Base-by-base conservation (phyloP, 1,139 yeast species). In the Debaryomycetaceae sp. region DNA sequence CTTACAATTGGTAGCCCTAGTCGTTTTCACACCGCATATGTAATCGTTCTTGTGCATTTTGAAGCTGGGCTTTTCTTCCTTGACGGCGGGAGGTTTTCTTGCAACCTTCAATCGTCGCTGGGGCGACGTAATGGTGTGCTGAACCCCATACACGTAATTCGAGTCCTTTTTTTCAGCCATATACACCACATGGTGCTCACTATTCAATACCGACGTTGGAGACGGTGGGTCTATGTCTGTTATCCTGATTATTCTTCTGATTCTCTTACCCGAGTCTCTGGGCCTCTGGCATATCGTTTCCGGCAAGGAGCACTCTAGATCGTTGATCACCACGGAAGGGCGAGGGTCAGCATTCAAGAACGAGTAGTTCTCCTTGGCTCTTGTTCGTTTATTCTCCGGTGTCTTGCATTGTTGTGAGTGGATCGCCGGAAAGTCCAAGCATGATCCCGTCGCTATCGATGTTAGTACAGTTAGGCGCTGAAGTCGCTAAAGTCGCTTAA, bases 1-100 rank as follows among this genome's bases (percentile, higher is more conserved):
- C 35, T 46, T 39, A 38, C 62, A 58, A 8, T 41, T 41, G 11
- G 47, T 40, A 8, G 39, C 34, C 34, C 52, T 46, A 23, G 42
- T 40, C 3, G 50, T 45, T 3, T 24, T 33, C 2, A 57, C 62
- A 6, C 59, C 59, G 47, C 63, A 59, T 17, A 50, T 49, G 40
- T 50, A 59, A 38, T 58, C 61, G 35, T 49, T 44, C 34, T 44
- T 52, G 20, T 42, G 48, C 7, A 14, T 37, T n/a, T 37, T 4
- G 17, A 11, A 13, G 20, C 14, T 38, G 8, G 4, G 17, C 35
- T 11, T 11, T 13, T 17, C 36, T 8, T 13, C 14, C 6, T 8
- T n/a, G 34, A n/a, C 13, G 11, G 9, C 9, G 23, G 33, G 17
- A 24, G 35, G 9, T n/a, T 7, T 17, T 13, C n/a, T 17, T n/a